phyloP scores from a whole-genome alignment of 164 flowering plant species.

The Buxus sempervirens region DNA sequence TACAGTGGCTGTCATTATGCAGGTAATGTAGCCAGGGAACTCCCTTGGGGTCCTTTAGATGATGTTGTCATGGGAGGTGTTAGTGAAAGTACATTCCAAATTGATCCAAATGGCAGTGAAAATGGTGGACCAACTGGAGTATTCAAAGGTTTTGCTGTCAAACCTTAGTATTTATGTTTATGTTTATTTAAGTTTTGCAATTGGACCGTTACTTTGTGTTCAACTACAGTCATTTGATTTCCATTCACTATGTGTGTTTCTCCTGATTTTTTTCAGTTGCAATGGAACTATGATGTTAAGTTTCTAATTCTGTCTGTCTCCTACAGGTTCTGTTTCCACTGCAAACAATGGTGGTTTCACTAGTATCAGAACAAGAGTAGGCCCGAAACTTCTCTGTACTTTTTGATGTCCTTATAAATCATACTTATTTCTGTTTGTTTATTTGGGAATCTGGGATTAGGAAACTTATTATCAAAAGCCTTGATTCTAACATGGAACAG shows the following conservation, averaged over 20 bases:
- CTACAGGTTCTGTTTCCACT: conserved; percentile 78
- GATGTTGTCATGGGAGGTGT: conserved; percentile 99
- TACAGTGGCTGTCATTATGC: conserved; percentile 15
- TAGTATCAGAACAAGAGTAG: conserved; percentile 85
- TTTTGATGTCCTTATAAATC: background rate
- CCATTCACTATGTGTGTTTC: background rate
- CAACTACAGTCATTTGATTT: background rate
- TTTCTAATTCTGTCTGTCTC: conserved; percentile 2
- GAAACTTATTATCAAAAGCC: background rate
- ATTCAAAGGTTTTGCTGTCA: conserved; percentile 62
- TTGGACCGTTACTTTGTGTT: too few species aligned
- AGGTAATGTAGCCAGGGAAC: conserved; percentile 56
- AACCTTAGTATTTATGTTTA: background rate
- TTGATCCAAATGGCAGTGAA: conserved; percentile 74
- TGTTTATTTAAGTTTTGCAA: background rate
- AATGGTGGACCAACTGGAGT: conserved; percentile 77
- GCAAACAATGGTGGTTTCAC: conserved; percentile 95
- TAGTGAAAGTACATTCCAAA: conserved; percentile 79
- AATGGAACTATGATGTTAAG: background rate
- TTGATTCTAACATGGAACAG: background rate
- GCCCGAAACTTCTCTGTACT: conserved; percentile 1
- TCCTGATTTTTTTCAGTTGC: background rate
- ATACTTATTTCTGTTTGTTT: background rate
- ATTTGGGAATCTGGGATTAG: background rate
- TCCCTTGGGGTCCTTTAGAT: conserved; percentile 93